Evolutionary conservation across 768 basidiomycete species (phyloP).

Genomic region (Kwoniella europaea): DNA sequence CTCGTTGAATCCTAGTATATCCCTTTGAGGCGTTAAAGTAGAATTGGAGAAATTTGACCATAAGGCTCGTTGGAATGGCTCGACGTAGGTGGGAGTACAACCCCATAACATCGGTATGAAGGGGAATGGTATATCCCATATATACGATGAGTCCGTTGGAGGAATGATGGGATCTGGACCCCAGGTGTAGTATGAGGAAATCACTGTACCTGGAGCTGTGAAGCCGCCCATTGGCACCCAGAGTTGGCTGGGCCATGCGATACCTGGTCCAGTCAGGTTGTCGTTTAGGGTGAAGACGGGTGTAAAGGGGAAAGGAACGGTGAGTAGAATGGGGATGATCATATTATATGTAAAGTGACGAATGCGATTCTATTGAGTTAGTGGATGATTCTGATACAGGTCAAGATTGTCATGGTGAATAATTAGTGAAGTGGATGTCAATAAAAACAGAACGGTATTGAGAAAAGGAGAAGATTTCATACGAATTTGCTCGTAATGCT

Average conservation of each 20-base stretch:
- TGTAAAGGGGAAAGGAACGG: neutral
- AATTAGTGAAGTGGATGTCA: neutral
- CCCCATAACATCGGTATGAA: constrained; percentile 48
- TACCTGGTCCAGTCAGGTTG: constrained; percentile 23
- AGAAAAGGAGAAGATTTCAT: neutral
- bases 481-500: neutral
- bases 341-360: neutral
- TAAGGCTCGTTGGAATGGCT: constrained; percentile 20
- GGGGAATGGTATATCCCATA: constrained; percentile 27
- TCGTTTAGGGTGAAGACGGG: constrained; percentile 9
- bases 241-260: constrained; percentile 37
- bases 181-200: constrained; percentile 43
- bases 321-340: neutral
- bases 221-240: constrained; percentile 39
- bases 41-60: constrained; percentile 19
- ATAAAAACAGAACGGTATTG: neutral
- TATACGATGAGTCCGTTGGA: neutral
- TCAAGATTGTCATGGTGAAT: neutral
- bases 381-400: neutral
- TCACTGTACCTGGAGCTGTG: constrained; percentile 22
- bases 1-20: constrained; percentile 40
- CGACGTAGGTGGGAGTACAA: constrained; percentile 22
- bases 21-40: constrained; percentile 21
- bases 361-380: neutral
- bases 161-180: constrained; percentile 24